Conservation (phyloP, 2,329 filamentous ascomycete species). For the Trichoderma arundinaceum region DNA sequence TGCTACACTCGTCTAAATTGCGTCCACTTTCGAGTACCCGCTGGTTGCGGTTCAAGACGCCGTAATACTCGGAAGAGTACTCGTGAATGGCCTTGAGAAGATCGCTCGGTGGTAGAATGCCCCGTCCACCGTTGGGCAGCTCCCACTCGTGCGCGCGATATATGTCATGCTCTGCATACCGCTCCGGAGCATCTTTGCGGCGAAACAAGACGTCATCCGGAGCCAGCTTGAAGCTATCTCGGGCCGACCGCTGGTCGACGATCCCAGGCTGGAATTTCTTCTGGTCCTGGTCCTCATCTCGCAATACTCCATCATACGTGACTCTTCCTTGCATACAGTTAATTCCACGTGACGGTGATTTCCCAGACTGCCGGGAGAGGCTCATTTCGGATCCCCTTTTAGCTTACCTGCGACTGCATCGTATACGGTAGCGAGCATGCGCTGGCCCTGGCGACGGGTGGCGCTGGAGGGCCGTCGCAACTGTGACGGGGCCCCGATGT, state of each 20-base stretch:
- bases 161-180: conserved; percentile 73
- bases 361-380: conserved; percentile 24
- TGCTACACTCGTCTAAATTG: conserved; percentile 60
- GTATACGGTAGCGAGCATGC: conserved; percentile 63
- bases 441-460: conserved; percentile 34
- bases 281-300: conserved; percentile 32
- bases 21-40: conserved; percentile 33
- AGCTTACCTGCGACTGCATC: conserved; percentile 72
- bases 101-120: conserved; percentile 68
- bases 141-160: conserved; percentile 69
- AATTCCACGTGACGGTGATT: conserved; percentile 35
- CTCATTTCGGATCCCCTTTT: conserved; percentile 20
- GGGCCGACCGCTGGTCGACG: conserved; percentile 28
- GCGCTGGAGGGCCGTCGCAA: conserved; percentile 5
- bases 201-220: conserved; percentile 76
- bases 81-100: conserved; percentile 71
- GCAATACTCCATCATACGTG: conserved; percentile 36
- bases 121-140: conserved; percentile 53
- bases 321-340: conserved; percentile 42
- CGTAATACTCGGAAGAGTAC: conserved; percentile 72
- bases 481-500: conserved; percentile 17
- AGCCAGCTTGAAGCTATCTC: conserved; percentile 48
- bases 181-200: conserved; percentile 65
- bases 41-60: conserved; percentile 43
- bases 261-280: conserved; percentile 1